Percentiles rank a stretch among this genome's conserved stretches.
Evolutionary conservation across 2,329 filamentous ascomycete species (phyloP).

Genomic region (Amauroascus niger): DNA sequence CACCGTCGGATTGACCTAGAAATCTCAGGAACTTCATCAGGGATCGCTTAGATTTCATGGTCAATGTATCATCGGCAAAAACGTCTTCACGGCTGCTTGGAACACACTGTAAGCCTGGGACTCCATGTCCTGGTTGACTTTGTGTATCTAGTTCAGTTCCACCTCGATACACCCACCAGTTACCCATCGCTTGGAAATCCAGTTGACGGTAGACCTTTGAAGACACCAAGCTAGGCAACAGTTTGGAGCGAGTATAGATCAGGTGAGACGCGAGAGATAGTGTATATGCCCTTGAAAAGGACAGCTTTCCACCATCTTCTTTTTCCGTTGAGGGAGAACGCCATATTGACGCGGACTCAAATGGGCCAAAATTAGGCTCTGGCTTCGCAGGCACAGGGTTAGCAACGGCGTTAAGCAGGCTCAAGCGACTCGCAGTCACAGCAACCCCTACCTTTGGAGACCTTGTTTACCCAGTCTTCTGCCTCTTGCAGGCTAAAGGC

Average conservation of each 20-base stretch:
- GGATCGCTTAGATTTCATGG: slow-evolving; percentile 69
- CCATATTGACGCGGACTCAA: slow-evolving; percentile 33
- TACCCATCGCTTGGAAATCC: slow-evolving; percentile 86
- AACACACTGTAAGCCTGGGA: slow-evolving; percentile 54
- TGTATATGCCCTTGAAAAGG: slow-evolving; percentile 62
- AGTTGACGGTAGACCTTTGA: slow-evolving; percentile 81
- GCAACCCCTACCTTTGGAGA: slow-evolving; percentile 31
- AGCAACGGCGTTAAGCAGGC: slow-evolving; percentile 12
- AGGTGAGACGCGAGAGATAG: slow-evolving; percentile 76
- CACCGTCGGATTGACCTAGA: slow-evolving; percentile 54
- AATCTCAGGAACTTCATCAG: slow-evolving; percentile 94
- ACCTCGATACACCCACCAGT: slow-evolving; percentile 65
- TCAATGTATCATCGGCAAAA: slow-evolving; percentile 66
- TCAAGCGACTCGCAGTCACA: background rate
- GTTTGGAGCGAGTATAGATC: slow-evolving; percentile 69
- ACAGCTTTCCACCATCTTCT: slow-evolving; percentile 20
- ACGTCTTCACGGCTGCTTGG: slow-evolving; percentile 88
- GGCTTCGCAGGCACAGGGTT: slow-evolving; percentile 22
- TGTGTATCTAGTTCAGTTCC: slow-evolving; percentile 11
- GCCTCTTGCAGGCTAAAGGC: slow-evolving; percentile 75
- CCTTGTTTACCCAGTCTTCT: slow-evolving; percentile 57
- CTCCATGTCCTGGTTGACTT: slow-evolving; percentile 18
- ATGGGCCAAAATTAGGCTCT: slow-evolving; percentile 30
- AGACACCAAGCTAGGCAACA: slow-evolving; percentile 74
- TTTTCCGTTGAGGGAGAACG: slow-evolving; percentile 18